Percentiles rank a stretch among this genome's conserved stretches.
These are phyloP conservation scores for Bipolaris cookei DNA, from an alignment of 2,329 filamentous ascomycete species.

Conservation along the genomic window DNA sequence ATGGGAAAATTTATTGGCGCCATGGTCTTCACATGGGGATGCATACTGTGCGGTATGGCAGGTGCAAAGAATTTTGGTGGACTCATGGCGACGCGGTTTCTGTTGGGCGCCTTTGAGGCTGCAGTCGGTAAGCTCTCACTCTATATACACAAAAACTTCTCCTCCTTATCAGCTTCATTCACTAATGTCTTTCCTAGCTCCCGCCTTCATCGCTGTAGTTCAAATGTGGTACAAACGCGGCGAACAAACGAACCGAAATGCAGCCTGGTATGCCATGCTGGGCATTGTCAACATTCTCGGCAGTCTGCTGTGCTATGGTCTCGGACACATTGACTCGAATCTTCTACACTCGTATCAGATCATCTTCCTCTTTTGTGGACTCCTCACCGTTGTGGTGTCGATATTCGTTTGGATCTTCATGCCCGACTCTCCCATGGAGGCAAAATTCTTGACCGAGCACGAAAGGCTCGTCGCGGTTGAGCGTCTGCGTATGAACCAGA, in stretches of 20 bases:
- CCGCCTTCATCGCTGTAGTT: slow-evolving; percentile 37
- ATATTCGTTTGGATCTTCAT: slow-evolving; percentile 60
- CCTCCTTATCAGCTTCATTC: not conserved
- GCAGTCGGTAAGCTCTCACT: slow-evolving; percentile 49
- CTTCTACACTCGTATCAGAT: slow-evolving; percentile 47
- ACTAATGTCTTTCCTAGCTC: slow-evolving; percentile 26
- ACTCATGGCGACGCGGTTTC: slow-evolving; percentile 66
- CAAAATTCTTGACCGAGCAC: slow-evolving; percentile 62
- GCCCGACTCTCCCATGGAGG: slow-evolving; percentile 68
- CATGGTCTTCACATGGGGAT: slow-evolving; percentile 61
- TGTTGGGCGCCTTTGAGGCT: slow-evolving; percentile 73
- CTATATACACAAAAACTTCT: not conserved
- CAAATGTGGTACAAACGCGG: slow-evolving; percentile 66
- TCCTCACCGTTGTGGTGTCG: slow-evolving; percentile 60
- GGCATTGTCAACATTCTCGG: slow-evolving; percentile 63
- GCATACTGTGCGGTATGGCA: slow-evolving; percentile 66
- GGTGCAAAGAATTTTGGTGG: slow-evolving; percentile 65
- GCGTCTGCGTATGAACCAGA: slow-evolving; percentile 54
- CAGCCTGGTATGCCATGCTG: slow-evolving; percentile 67
- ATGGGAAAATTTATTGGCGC: slow-evolving; percentile 65
- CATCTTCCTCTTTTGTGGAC: slow-evolving; percentile 47
- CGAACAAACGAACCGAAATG: slow-evolving; percentile 64
- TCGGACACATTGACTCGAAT: slow-evolving; percentile 63
- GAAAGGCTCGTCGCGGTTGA: slow-evolving; percentile 67
- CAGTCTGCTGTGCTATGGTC: slow-evolving; percentile 63